Base-by-base conservation (phyloP, 805 yeast genomes). In the Cyberlindnera mrakii region DNA sequence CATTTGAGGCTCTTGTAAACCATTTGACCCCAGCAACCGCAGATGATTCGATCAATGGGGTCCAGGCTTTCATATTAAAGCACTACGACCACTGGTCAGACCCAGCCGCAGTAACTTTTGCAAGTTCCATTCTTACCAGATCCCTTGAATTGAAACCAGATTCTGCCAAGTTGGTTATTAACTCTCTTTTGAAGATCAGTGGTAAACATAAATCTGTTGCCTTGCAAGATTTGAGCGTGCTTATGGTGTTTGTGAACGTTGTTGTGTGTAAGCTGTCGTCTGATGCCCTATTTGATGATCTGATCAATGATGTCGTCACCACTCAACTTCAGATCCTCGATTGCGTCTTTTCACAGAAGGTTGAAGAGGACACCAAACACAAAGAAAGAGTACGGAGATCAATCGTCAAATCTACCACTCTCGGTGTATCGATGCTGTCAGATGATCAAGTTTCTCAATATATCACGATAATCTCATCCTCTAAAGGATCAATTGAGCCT, bases 241-340 rank as follows among this genome's bases (percentile, higher is more conserved):
- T 84, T 20, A 63, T 84, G 33, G 68, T 70, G 15, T 84, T 90
- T 89, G 61, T 69, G 37, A 68, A 71, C 40, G 57, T 58, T 38
- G 50, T 53, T 30, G 53, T 76, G 58, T 35, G 65, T 4, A 51
- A 48, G 20, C 47, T 58, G 35, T 54, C 63, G 8, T 43, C 56
- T 6, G 52, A 54, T 3, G 54, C 48, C 1, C 31, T 51, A 17
- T 63, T 67, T 35, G 52, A 58, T 15, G 30, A 56, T 57, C 29
- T 58, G 52, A 17, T 57, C 62, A 54, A 60, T 19, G 32, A 56
- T 60, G 30, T 58, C 54, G 16, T 54, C 62, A 61, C 70, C 39
- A 65, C 68, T n/a, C 67, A 67, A 34, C 46, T 64, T 15, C 58
- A 57, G 30, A 50, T 59, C 25, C 49, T 66, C 20, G 55, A 54